Percentiles rank a stretch among this genome's conserved stretches.
Conservation (phyloP, 2,329 filamentous ascomycete species). For the Fusarium subtropicale region DNA sequence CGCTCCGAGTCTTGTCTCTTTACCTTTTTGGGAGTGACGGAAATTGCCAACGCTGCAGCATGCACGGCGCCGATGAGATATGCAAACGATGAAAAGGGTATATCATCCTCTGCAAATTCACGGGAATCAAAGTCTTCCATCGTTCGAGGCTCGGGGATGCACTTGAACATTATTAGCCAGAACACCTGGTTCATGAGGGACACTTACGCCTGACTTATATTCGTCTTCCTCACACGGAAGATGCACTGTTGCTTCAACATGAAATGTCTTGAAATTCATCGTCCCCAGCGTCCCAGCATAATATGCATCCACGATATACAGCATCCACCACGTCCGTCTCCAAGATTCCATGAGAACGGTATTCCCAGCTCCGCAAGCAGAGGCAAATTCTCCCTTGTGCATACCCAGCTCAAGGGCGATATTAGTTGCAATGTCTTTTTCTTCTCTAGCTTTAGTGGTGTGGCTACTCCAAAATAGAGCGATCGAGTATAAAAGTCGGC, state of each 20-base stretch:
- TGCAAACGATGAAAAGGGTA: slow-evolving; percentile 27
- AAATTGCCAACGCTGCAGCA: slow-evolving; percentile 25
- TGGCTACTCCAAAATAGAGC: slow-evolving; percentile 52
- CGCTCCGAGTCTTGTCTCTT: slow-evolving; percentile 18
- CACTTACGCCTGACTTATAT: slow-evolving; percentile 57
- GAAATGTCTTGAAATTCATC: slow-evolving; percentile 46
- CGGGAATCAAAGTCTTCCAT: slow-evolving; percentile 31
- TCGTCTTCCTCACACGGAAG: slow-evolving; percentile 74
- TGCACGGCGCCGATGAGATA: slow-evolving; percentile 30
- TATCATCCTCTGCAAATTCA: slow-evolving; percentile 19
- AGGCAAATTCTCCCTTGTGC: slow-evolving; percentile 66
- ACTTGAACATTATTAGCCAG: neutral
- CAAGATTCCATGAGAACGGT: slow-evolving; percentile 66
- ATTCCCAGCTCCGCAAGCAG: slow-evolving; percentile 59
- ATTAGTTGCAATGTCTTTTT: slow-evolving; percentile 63
- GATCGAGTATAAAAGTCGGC: slow-evolving; percentile 53
- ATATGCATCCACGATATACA: slow-evolving; percentile 71
- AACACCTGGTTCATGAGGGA: accelerated
- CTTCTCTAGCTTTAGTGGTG: slow-evolving; percentile 37
- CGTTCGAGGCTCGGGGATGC: slow-evolving; percentile 19
- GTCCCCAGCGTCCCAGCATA: slow-evolving; percentile 49
- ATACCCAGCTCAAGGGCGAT: slow-evolving; percentile 71
- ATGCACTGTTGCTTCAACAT: slow-evolving; percentile 64
- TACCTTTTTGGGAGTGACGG: slow-evolving; percentile 10
- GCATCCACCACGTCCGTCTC: slow-evolving; percentile 78